These are phyloP conservation scores for Acacia confusa DNA, from an alignment of 306 rosid genomes.

Conservation along the genomic window DNA sequence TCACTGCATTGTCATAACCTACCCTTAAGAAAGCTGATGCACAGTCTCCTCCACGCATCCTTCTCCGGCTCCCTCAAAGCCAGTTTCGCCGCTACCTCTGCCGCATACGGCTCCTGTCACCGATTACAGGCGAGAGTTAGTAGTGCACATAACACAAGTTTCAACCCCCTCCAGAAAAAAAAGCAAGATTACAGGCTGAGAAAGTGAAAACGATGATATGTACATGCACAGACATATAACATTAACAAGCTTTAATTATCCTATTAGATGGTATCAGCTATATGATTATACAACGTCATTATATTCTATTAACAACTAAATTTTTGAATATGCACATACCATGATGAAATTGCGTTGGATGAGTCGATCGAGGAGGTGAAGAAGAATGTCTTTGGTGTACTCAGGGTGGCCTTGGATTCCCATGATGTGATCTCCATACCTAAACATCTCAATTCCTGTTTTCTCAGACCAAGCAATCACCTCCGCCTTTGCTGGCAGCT, in stretches of 20 bases:
- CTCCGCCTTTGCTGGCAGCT: slow-evolving; percentile 82
- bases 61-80: slow-evolving; percentile 60
- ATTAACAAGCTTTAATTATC: not conserved
- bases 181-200: not conserved
- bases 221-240: not conserved
- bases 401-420: slow-evolving; percentile 99
- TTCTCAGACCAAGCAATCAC: slow-evolving; percentile 85
- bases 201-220: not conserved
- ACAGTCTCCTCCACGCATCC: slow-evolving; percentile 77
- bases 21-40: slow-evolving; percentile 73
- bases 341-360: slow-evolving; percentile 43
- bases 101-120: slow-evolving; percentile 47
- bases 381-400: slow-evolving; percentile 80
- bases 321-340: slow-evolving; percentile 35
- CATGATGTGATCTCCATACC: slow-evolving; percentile 81
- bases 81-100: slow-evolving; percentile 52
- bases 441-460: slow-evolving; percentile 84
- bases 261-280: no score
- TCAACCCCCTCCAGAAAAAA: not conserved
- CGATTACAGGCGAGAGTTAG: not conserved
- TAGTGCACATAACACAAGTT: not conserved
- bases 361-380: slow-evolving; percentile 79
- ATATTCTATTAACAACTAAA: not conserved
- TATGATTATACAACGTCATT: not conserved
- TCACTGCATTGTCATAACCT: slow-evolving; percentile 35